phyloP scores from a whole-genome alignment of 129 eudicot species.

The Flaveria trinervia region DNA sequence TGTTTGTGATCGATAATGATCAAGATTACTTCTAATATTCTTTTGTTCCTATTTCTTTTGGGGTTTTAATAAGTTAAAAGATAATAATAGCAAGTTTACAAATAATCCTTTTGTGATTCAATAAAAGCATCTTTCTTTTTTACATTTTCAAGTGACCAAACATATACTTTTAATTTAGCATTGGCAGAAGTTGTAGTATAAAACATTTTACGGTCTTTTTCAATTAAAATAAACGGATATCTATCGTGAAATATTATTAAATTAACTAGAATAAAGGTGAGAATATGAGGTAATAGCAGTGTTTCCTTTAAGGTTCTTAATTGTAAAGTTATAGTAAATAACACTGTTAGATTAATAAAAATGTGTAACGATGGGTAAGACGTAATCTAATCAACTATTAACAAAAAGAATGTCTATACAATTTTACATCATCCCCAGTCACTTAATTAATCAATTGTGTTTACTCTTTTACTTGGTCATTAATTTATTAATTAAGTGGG shows the following conservation, averaged over 20 bases:
- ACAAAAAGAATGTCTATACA: conserved; percentile 30
- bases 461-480: conserved; percentile 9
- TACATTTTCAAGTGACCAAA: too few relatives aligned
- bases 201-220: too few relatives aligned
- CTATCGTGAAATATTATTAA: too few relatives aligned
- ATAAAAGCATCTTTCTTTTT: too few relatives aligned
- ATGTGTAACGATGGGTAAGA: conserved; percentile 24
- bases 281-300: not conserved
- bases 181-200: too few relatives aligned
- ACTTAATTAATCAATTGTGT: conserved; percentile 31
- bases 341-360: conserved; percentile 7
- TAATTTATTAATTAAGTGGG: conserved; percentile 33
- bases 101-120: too few relatives aligned
- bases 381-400: conserved; percentile 32
- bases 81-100: too few relatives aligned
- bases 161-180: too few relatives aligned
- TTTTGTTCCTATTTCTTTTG: too few relatives aligned
- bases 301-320: not conserved
- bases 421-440: conserved; percentile 26
- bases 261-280: not conserved
- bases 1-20: too few relatives aligned
- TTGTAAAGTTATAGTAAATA: not conserved
- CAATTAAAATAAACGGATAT: not conserved
- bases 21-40: too few relatives aligned
- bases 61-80: too few relatives aligned